A percentile compares a stretch with the other conserved stretches of the same genome.
Evolutionary conservation across 2,329 filamentous ascomycete genomes (phyloP).

Genomic region (Trichoderma endophyticum): DNA sequence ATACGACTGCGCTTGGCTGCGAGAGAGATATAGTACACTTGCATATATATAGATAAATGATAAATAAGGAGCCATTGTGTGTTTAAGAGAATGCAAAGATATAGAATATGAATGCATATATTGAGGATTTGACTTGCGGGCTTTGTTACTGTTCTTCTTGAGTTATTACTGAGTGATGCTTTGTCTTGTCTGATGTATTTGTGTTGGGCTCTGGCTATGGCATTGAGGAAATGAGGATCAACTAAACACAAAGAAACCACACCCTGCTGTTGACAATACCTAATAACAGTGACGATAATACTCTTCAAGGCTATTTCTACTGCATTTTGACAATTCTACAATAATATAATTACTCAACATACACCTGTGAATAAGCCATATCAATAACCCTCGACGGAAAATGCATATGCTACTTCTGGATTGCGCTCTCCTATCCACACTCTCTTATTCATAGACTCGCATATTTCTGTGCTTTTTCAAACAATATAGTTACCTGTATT

Average conservation of each 20-base stretch:
- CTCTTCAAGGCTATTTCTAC: too few relatives aligned
- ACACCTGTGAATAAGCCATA: background rate
- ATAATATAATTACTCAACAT: background rate
- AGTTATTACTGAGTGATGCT: background rate
- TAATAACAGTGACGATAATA: too few relatives aligned
- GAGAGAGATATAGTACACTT: background rate
- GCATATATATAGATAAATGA: background rate
- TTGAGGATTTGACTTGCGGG: background rate
- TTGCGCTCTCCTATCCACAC: background rate
- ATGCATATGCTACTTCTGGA: background rate
- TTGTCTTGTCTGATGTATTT: background rate
- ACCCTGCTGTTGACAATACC: too few relatives aligned
- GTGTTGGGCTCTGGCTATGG: background rate
- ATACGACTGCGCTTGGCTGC: background rate
- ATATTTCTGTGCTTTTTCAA: too few relatives aligned
- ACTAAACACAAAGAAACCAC: too few relatives aligned
- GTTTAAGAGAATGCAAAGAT: background rate
- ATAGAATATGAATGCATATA: background rate
- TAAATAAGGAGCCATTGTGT: background rate
- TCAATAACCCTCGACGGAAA: background rate
- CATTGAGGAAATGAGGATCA: background rate
- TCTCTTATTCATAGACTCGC: background rate
- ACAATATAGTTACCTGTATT: background rate
- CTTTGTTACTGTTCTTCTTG: background rate
- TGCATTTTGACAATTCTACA: background rate